A percentile compares a stretch with the other conserved stretches of the same genome.
phyloP scores from a whole-genome alignment of 208 protist genomes.

The Tetramitus jugosus region DNA sequence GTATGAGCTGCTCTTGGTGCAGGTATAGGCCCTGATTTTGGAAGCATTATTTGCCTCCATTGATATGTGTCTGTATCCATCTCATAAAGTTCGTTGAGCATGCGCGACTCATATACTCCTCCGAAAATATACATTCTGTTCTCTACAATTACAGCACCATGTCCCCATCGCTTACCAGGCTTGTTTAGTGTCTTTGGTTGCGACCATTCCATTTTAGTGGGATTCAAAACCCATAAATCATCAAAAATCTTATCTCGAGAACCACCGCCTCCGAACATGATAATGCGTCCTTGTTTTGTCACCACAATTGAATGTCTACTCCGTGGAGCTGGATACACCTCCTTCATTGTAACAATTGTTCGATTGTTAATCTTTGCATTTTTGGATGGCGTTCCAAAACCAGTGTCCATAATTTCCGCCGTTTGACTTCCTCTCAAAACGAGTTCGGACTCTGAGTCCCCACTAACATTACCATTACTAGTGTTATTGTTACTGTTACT shows the following conservation, averaged over 20 bases:
- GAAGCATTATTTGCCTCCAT: background rate
- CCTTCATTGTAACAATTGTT: background rate
- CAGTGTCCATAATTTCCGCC: background rate
- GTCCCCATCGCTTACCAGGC: background rate
- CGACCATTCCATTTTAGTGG: background rate
- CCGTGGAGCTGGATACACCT: conserved; percentile 3
- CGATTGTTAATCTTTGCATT: background rate
- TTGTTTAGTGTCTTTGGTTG: background rate
- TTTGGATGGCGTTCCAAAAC: conserved; percentile 7
- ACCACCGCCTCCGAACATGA: background rate
- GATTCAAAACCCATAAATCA: conserved; percentile 11
- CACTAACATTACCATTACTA: no score
- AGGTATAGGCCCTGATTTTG: background rate
- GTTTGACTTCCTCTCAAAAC: background rate
- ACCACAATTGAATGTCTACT: background rate
- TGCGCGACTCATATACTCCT: background rate
- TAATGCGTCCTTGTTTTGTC: background rate
- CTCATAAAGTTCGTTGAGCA: background rate
- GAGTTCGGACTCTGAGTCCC: no score
- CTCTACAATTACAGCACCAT: background rate
- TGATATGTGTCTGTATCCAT: background rate
- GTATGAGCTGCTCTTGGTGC: conserved; percentile 7
- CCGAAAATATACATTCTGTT: conserved; percentile 9
- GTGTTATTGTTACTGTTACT: no score
- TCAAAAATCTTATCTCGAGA: conserved; percentile 16